phyloP scores from a whole-genome alignment of 164 flowering plant species.

The Chloranthus sessilifolius region DNA sequence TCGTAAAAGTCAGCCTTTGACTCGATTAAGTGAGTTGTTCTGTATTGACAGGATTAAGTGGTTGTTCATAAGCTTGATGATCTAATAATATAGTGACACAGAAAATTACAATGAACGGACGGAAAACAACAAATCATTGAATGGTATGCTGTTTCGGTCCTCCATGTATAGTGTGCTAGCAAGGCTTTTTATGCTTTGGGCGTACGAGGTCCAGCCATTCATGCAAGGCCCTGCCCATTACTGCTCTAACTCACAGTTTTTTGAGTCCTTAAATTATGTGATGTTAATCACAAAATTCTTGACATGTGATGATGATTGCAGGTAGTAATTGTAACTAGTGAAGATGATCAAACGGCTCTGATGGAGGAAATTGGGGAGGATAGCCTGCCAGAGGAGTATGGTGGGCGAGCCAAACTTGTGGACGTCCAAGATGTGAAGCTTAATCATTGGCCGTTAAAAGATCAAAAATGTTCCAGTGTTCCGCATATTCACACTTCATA shows the following conservation, averaged over 20 bases:
- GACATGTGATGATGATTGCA: conserved; percentile 22
- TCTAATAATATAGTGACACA: too few relatives aligned
- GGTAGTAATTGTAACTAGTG: conserved; percentile 63
- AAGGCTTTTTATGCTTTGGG: not conserved
- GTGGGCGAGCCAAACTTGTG: conserved; percentile 59
- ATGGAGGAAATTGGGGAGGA: conserved; percentile 58
- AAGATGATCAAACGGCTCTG: conserved; percentile 38
- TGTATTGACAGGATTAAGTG: too few relatives aligned
- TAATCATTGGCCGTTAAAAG: conserved; percentile 5
- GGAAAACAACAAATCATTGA: too few relatives aligned
- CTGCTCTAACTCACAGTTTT: not conserved
- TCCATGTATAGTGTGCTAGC: not conserved
- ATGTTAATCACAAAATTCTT: too few relatives aligned
- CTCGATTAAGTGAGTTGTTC: too few relatives aligned
- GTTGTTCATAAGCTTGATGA: too few relatives aligned
- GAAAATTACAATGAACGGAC: too few relatives aligned
- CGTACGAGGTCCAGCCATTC: not conserved
- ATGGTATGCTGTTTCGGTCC: too few relatives aligned
- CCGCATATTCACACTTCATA: too few relatives aligned
- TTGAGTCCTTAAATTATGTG: not conserved
- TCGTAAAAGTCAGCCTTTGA: too few relatives aligned
- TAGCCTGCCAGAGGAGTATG: conserved; percentile 57
- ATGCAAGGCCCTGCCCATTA: not conserved
- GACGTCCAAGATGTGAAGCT: conserved; percentile 56
- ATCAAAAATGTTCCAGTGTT: not conserved